A percentile compares a stretch with the other conserved stretches of the same genome.
These are phyloP conservation scores for Trichosporon ovoides DNA, from an alignment of 1,284 basidiomycete species.

Conservation along the genomic window DNA sequence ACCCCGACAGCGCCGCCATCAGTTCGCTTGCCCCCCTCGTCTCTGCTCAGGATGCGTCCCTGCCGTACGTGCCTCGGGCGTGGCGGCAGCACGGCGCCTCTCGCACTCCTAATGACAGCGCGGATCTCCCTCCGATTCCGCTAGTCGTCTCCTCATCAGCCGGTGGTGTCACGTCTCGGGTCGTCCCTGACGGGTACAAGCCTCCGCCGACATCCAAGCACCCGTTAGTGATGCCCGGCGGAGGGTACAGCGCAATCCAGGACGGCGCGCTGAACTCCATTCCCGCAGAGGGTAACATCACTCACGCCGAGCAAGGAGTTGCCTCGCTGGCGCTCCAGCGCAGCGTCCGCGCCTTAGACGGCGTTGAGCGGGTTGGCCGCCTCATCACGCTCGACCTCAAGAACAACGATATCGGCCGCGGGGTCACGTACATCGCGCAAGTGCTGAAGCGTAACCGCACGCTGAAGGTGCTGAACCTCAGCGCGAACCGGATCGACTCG, in stretches of 20 bases:
- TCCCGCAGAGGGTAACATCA: constrained; percentile 31
- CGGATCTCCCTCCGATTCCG: constrained; percentile 35
- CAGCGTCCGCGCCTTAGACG: constrained; percentile 74
- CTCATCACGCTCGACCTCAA: constrained; percentile 84
- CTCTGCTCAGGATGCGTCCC: constrained; percentile 55
- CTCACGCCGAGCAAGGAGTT: constrained; percentile 26
- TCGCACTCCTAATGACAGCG: constrained; percentile 15
- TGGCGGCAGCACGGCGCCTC: constrained; percentile 10
- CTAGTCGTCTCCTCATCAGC: constrained; percentile 68
- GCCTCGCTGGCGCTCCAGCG: constrained; percentile 51
- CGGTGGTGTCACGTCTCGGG: constrained; percentile 73
- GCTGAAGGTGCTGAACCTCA: constrained; percentile 85
- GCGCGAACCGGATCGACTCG: constrained; percentile 87
- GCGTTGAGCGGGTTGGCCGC: constrained; percentile 74
- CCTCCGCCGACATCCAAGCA: constrained; percentile 34
- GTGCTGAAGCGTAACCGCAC: constrained; percentile 94
- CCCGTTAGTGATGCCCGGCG: constrained; percentile 33
- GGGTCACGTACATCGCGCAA: constrained; percentile 85
- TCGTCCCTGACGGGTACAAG: constrained; percentile 46
- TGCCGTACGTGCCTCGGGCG: constrained; percentile 65
- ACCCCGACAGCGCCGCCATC: constrained; percentile 61
- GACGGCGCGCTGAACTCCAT: constrained; percentile 23
- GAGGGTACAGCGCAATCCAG: constrained; percentile 34
- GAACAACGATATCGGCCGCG: constrained; percentile 82
- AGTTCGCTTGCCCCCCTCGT: constrained; percentile 46